These are phyloP conservation scores for Crotalaria pallida DNA, from an alignment of 306 rosid genomes.

Conservation along the genomic window DNA sequence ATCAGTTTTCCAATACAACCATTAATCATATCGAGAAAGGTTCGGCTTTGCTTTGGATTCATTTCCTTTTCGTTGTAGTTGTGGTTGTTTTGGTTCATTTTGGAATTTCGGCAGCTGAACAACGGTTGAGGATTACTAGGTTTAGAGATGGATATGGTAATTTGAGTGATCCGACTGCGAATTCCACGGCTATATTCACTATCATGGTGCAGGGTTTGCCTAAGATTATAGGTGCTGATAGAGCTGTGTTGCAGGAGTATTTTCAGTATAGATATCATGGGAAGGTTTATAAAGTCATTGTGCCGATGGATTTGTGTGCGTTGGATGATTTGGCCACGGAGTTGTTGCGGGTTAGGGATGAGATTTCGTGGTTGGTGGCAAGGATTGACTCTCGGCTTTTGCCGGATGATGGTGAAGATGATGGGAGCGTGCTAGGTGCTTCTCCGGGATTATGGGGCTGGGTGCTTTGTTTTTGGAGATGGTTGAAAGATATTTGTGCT, in stretches of 20 bases:
- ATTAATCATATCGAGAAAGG: slow-evolving; percentile 74
- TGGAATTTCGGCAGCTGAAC: slow-evolving; percentile 63
- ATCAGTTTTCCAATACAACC: slow-evolving; percentile 81
- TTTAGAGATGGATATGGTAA: slow-evolving; percentile 87
- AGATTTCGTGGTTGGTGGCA: slow-evolving; percentile 74
- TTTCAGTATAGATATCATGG: slow-evolving; percentile 89
- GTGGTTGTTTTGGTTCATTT: slow-evolving; percentile 70
- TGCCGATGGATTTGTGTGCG: slow-evolving; percentile 91
- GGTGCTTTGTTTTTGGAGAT: slow-evolving; percentile 33
- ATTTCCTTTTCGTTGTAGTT: slow-evolving; percentile 59
- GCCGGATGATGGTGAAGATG: slow-evolving; percentile 42
- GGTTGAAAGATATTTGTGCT: slow-evolving; percentile 34
- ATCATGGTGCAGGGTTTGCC: slow-evolving; percentile 96
- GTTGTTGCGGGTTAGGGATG: slow-evolving; percentile 62
- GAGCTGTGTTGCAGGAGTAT: slow-evolving; percentile 65
- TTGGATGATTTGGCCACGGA: slow-evolving; percentile 81
- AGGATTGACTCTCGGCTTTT: slow-evolving; percentile 66
- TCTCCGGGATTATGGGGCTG: slow-evolving; percentile 30
- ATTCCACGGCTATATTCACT: slow-evolving; percentile 83
- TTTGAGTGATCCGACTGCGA: slow-evolving; percentile 54
- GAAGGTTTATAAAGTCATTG: slow-evolving; percentile 68
- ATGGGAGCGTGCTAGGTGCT: slow-evolving; percentile 13
- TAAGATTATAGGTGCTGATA: slow-evolving; percentile 58
- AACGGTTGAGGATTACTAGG: slow-evolving; percentile 66
- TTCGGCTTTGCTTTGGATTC: slow-evolving; percentile 82